Base-by-base conservation (phyloP, 257 asterid species). In the Plectranthus barbatus region DNA sequence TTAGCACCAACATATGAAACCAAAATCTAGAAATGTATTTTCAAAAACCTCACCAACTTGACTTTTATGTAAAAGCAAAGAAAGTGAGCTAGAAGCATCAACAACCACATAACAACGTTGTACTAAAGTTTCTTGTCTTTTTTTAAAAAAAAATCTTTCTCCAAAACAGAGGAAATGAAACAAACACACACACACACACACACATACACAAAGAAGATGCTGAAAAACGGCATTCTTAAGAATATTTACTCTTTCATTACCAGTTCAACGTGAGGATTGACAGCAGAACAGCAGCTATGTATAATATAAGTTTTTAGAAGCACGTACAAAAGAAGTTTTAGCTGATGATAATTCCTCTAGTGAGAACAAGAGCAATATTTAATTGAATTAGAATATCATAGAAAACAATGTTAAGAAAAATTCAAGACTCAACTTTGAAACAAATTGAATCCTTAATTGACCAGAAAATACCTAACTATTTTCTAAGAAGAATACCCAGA, bases 41-140 rank as follows among this genome's bases (percentile, higher is more conserved):
- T 60, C 37, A 70, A n/a, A 51, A 64, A 41, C 37, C 41, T 69
- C 48, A 72, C 51, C 54, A 65, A 60, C 74, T 67, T 33, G 41
- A 63, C 5, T 60, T 49, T 40, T 21, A 34, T 79, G 72, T 64
- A 68, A 46, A 66, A 69, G 63, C 56, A 41, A 67, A 76, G 76
- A 71, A 76, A 33, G 68, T 42, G 60, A 66, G 21, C 59, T 67
- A 29, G 71, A 62, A 68, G 69, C 73, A 74, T 63, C 71, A 61
- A 69, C 75, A 59, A 62, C 72, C 69, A 37, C 39, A 76, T 67
- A 69, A 53, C 57, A 72, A 46, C 76, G 53, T 39, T 50, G 55
- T 36, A 56, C 44, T 42, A 56, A 56, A 21, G n/a, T 31, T 31
- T 52, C 5, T 26, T 26, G 31, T 26, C 5, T 26, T 26, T 26